Percentiles rank a stretch among this genome's conserved stretches.
phyloP scores from a whole-genome alignment of 352 stramenopile species.

The Globisporangium cystogenes region DNA sequence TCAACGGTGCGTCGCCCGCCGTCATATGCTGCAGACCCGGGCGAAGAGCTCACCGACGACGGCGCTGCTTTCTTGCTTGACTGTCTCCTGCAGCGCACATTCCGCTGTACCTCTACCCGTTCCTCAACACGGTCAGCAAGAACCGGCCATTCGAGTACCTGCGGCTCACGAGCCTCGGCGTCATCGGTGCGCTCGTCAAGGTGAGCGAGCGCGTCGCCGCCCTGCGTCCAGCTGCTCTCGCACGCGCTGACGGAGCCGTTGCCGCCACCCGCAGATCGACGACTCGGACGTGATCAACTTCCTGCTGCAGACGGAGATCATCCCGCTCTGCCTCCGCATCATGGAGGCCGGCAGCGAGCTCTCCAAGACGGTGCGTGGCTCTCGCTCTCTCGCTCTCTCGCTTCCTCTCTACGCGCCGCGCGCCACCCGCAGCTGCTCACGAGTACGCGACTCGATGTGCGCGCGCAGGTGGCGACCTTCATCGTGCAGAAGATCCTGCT shows the following conservation, averaged over 20 bases:
- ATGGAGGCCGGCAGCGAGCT: constrained; percentile 98
- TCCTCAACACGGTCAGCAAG: constrained; percentile 98
- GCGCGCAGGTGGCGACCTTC: constrained; percentile 93
- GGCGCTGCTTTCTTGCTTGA: too few species aligned
- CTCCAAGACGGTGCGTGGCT: constrained; percentile 90
- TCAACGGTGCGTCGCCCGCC: constrained; percentile 87
- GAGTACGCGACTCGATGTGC: too few species aligned
- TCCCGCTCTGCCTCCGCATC: constrained; percentile 97
- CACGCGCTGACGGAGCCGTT: too few species aligned
- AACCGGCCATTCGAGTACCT: constrained; percentile 99
- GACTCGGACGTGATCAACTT: constrained; percentile 99
- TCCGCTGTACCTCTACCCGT: constrained; percentile 98
- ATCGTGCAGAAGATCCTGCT: constrained; percentile 99
- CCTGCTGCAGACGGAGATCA: constrained; percentile 99
- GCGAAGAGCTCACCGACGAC: background rate
- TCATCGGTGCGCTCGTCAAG: constrained; percentile 99
- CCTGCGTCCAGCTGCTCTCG: too few species aligned
- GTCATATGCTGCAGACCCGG: too few species aligned
- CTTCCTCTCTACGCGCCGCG: too few species aligned
- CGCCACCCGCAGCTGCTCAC: background rate
- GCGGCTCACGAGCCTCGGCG: constrained; percentile 95
- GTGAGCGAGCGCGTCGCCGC: too few species aligned
- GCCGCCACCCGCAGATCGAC: constrained; percentile 83
- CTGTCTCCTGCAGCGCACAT: constrained; percentile 96
- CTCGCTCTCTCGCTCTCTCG: background rate